Conservation (phyloP, 495 filamentous ascomycete species). For the Xylona heveae region DNA sequence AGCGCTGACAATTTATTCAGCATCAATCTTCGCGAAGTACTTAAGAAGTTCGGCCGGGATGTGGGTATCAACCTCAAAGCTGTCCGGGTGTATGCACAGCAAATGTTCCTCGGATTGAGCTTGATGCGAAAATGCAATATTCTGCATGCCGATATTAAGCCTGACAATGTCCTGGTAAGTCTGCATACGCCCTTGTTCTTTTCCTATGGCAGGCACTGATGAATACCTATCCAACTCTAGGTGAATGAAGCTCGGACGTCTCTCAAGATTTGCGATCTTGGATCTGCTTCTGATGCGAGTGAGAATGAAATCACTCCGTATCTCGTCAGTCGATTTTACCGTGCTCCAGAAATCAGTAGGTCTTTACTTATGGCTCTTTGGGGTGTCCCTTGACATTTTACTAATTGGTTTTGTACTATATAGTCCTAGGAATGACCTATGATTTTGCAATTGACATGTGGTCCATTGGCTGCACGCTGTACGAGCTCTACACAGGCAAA, state of each 20-base stretch:
- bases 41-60: slow-evolving; percentile 91
- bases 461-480: slow-evolving; percentile 92
- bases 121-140: slow-evolving; percentile 81
- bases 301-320: slow-evolving; percentile 88
- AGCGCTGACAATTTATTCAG: slow-evolving; percentile 17
- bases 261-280: slow-evolving; percentile 88
- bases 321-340: slow-evolving; percentile 89
- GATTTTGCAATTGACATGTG: slow-evolving; percentile 92
- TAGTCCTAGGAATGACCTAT: slow-evolving; percentile 72
- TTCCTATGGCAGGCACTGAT: no score
- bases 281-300: slow-evolving; percentile 72
- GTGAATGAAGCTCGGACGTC: slow-evolving; percentile 68
- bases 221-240: slow-evolving; percentile 10
- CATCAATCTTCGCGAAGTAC: slow-evolving; percentile 81
- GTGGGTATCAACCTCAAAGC: slow-evolving; percentile 75
- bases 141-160: slow-evolving; percentile 88
- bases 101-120: slow-evolving; percentile 77
- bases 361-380: no score
- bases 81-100: slow-evolving; percentile 72
- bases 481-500: slow-evolving; percentile 92
- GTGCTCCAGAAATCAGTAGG: slow-evolving; percentile 73
- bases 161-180: slow-evolving; percentile 73
- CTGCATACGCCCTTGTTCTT: background rate
- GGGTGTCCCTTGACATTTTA: no score
- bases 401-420: no score